Percentiles rank a stretch among this genome's conserved stretches.
Conservation (phyloP, 805 yeast species). For the Ogataea pilisensis region DNA sequence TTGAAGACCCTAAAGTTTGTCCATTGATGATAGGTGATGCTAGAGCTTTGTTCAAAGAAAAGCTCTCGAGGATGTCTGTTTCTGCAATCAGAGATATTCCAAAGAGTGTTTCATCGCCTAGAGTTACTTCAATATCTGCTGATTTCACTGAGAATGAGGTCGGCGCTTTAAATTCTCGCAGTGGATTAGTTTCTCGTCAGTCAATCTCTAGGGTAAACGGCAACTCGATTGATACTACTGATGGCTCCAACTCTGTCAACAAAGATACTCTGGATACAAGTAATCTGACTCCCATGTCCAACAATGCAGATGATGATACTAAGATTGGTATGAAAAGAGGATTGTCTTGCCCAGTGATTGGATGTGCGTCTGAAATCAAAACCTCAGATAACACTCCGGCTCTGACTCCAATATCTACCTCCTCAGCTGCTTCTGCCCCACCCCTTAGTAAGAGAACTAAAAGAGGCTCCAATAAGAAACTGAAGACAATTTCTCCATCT, state of each 20-base stretch:
- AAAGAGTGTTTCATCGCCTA: conserved; percentile 16
- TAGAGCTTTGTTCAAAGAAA: conserved; percentile 33
- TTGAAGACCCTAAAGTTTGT: conserved; percentile 37
- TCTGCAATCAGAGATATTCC: conserved; percentile 28
- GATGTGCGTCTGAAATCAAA: conserved; percentile 10
- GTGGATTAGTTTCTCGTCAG: background rate
- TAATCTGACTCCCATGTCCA: conserved; percentile 18
- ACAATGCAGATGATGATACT: background rate
- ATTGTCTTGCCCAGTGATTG: conserved; percentile 19
- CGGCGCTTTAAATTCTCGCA: conserved; percentile 1
- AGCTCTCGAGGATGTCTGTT: conserved; percentile 28
- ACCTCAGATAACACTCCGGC: background rate
- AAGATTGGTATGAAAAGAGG: conserved; percentile 8
- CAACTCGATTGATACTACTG: background rate
- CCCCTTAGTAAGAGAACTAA: conserved; percentile 11
- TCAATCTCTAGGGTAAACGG: background rate
- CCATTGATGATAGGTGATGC: conserved; percentile 46
- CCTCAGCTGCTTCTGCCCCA: conserved; percentile 3
- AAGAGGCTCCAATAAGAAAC: conserved; percentile 15
- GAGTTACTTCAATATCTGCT: conserved; percentile 23
- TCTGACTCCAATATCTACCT: background rate
- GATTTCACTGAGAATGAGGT: conserved; percentile 16
- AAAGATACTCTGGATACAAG: background rate
- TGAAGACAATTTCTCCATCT: conserved; percentile 29
- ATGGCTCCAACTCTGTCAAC: background rate